Conservation (phyloP, 2,329 filamentous ascomycete genomes). For the Madurella mycetomatis region DNA sequence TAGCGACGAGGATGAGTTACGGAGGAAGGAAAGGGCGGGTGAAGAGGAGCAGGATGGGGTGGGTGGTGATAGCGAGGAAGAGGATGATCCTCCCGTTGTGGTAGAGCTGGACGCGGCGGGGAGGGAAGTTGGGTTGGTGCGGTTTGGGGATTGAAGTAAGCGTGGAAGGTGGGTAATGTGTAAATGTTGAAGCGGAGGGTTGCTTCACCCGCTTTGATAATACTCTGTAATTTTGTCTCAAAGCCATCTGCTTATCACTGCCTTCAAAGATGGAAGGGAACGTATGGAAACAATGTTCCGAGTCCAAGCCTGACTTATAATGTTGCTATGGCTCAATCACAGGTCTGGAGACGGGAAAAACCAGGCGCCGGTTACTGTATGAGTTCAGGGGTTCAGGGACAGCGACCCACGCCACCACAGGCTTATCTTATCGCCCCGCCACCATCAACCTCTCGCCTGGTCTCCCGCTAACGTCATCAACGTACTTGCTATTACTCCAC, state of each 20-base stretch:
- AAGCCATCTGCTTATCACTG: too few relatives aligned
- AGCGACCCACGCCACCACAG: not conserved
- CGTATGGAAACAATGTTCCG: too few relatives aligned
- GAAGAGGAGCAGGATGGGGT: conserved; percentile 27
- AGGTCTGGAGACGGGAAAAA: not conserved
- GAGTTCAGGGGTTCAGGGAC: not conserved
- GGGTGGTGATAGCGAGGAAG: conserved; percentile 29
- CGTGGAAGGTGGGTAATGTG: not conserved
- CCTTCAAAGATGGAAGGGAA: too few relatives aligned
- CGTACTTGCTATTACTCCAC: not conserved
- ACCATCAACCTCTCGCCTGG: not conserved
- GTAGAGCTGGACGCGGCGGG: conserved; percentile 51
- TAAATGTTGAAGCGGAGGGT: not conserved
- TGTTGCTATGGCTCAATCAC: too few relatives aligned
- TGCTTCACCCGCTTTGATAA: too few relatives aligned
- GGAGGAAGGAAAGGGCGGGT: conserved; percentile 32
- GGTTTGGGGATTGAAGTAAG: conserved; percentile 29
- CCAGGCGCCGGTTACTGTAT: not conserved
- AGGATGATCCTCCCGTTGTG: conserved; percentile 50
- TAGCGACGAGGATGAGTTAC: not conserved
- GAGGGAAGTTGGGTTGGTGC: conserved; percentile 48
- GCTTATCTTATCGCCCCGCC: conserved; percentile 21
- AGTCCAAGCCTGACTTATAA: too few relatives aligned
- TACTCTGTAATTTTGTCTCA: too few relatives aligned
- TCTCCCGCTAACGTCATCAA: not conserved